Conservation (phyloP, 148 eudicot genomes). For the Fagopyrum esculentum region DNA sequence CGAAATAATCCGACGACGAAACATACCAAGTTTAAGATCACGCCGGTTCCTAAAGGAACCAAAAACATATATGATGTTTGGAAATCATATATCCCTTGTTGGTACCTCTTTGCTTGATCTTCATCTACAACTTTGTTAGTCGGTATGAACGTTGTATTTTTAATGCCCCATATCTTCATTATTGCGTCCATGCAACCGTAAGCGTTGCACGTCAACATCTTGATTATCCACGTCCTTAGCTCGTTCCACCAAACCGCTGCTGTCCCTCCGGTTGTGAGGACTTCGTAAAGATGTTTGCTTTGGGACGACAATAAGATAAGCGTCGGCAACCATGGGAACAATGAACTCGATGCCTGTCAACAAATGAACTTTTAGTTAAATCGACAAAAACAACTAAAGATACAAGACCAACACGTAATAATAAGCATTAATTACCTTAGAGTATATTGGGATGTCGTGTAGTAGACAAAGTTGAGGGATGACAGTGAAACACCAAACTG, state of each 20-base stretch:
- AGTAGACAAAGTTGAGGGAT: conserved; percentile 54
- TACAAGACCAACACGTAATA: not conserved
- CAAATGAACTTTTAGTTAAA: not conserved
- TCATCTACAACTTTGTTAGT: conserved; percentile 57
- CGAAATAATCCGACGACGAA: conserved; percentile 33
- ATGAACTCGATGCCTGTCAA: conserved; percentile 40
- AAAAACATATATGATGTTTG: conserved; percentile 38
- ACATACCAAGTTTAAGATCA: conserved; percentile 33
- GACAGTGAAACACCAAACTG: conserved; percentile 28
- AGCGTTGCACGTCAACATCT: conserved; percentile 23
- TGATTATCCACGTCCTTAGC: conserved; percentile 39
- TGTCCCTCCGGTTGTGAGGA: conserved; percentile 21
- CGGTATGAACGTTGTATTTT: conserved; percentile 33
- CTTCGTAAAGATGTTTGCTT: conserved; percentile 27
- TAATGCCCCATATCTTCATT: conserved; percentile 32
- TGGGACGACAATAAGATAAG: conserved; percentile 33
- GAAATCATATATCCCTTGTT: conserved; percentile 46
- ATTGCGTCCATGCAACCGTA: conserved; percentile 38
- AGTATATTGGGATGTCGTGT: conserved; percentile 42
- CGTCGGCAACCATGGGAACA: conserved; percentile 23
- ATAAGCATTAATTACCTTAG: conserved; percentile 35
- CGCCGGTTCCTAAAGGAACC: conserved; percentile 34
- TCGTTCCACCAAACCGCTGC: conserved; percentile 32
- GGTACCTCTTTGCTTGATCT: conserved; percentile 31
- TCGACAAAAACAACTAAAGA: not conserved